Conservation (phyloP, 2,329 filamentous ascomycete genomes). For the Nigrospora sphaerica region DNA sequence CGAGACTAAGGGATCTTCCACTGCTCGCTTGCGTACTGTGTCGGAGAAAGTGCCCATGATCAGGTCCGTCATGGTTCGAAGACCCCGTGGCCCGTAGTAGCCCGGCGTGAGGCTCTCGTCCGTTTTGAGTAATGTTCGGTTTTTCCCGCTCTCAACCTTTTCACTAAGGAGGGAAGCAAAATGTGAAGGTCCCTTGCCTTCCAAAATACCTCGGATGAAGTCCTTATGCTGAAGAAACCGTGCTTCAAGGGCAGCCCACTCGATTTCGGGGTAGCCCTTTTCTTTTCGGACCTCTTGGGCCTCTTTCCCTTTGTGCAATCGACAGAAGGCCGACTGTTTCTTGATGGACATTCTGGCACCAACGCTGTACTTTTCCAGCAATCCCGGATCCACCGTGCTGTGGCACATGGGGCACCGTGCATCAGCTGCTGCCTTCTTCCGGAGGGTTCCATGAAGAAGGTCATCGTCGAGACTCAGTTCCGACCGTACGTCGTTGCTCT, state of each 20-base stretch:
- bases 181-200: slow-evolving; percentile 46
- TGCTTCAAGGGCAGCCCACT: slow-evolving; percentile 56
- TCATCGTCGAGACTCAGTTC: slow-evolving; percentile 7
- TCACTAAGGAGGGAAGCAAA: slow-evolving; percentile 52
- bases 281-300: slow-evolving; percentile 40
- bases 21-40: slow-evolving; percentile 53
- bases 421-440: slow-evolving; percentile 7
- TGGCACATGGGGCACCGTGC: slow-evolving; percentile 62
- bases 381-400: slow-evolving; percentile 43
- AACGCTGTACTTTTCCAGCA: slow-evolving; percentile 46
- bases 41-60: slow-evolving; percentile 55
- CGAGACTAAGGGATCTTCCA: slow-evolving; percentile 59
- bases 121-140: slow-evolving; percentile 52
- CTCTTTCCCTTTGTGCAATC: slow-evolving; percentile 49
- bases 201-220: slow-evolving; percentile 52
- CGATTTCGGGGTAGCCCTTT: slow-evolving; percentile 61
- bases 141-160: slow-evolving; percentile 49
- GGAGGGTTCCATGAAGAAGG: slow-evolving; percentile 4
- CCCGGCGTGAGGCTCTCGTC: slow-evolving; percentile 59
- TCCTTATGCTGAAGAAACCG: slow-evolving; percentile 51
- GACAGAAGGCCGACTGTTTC: slow-evolving; percentile 57
- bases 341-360: slow-evolving; percentile 44
- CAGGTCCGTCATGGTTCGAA: slow-evolving; percentile 63
- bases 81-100: slow-evolving; percentile 75
- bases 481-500: neutral